These are phyloP conservation scores for Termitomyces sp. DNA, from an alignment of 768 basidiomycete species.

Conservation along the genomic window DNA sequence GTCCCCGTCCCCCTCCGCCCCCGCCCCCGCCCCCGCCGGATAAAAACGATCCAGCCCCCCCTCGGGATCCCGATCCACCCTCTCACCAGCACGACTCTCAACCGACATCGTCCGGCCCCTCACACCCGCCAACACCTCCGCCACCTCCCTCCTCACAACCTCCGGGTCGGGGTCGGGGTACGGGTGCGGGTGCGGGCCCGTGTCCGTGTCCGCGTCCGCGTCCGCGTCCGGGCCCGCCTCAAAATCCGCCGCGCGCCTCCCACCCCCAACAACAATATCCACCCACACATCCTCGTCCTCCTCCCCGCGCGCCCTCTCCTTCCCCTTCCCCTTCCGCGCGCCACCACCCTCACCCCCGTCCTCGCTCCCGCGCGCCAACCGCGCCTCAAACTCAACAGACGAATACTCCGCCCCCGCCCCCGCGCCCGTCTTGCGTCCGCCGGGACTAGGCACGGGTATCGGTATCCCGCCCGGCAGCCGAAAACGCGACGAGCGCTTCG, in stretches of 20 bases:
- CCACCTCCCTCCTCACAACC: constrained; percentile 67
- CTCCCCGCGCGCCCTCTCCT: constrained; percentile 55
- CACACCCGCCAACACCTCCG: constrained; percentile 63
- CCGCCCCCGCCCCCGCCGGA: constrained; percentile 38
- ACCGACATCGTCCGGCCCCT: constrained; percentile 28
- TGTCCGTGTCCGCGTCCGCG: background rate
- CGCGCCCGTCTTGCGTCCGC: constrained; percentile 41
- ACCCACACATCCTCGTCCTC: constrained; percentile 78
- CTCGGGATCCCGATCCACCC: constrained; percentile 30
- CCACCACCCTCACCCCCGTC: constrained; percentile 35
- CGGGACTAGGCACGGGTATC: constrained; percentile 51
- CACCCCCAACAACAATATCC: constrained; percentile 71
- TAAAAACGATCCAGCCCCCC: constrained; percentile 23
- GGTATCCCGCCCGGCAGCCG: constrained; percentile 48
- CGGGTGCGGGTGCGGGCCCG: no score
- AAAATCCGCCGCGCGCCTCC: constrained; percentile 39
- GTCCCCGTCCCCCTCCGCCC: constrained; percentile 33
- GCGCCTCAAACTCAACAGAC: constrained; percentile 78
- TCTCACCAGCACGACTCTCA: constrained; percentile 19
- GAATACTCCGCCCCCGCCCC: constrained; percentile 56
- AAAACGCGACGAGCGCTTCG: constrained; percentile 49
- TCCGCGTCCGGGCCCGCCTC: constrained; percentile 58
- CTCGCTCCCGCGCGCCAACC: constrained; percentile 41
- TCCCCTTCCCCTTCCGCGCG: constrained; percentile 26
- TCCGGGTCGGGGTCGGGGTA: no score